Base-by-base conservation (phyloP, 2,329 filamentous ascomycete species). In the Elsinoe arachidis region DNA sequence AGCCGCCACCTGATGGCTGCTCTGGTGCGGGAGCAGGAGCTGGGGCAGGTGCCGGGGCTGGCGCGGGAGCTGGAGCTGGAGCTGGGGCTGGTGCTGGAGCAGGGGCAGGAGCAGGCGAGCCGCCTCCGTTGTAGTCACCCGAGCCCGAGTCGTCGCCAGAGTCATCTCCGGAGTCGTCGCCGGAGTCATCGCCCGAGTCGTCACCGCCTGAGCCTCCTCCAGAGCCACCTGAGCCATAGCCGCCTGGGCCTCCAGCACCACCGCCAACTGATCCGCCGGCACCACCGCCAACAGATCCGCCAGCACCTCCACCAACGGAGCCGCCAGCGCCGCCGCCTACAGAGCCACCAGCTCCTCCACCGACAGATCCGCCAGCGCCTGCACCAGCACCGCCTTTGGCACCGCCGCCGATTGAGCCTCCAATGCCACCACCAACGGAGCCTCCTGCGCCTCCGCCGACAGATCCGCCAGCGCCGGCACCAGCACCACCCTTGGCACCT, bases 1-100 rank as follows among this genome's bases (percentile, higher is more conserved):
- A 53, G 49, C 49, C 26, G 49, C 33, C 49, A 15, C 33, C 49
- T 35, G 49, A 53, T 38, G 49, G 49, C 35, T 33, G 19, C 26
- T 34, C 33, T 34, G 47, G 47, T 9, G 46, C 12, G 6, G 46
- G 30, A 15, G 46, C 26, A 19, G 46, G 46, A 33, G 46, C 15
- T 3, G 46, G 46, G n/a, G 46, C 26, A 15, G 49, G 49, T 15
- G 19, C 17, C 12, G 47, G 15, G 35, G 46, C 33, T n/a, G 49
- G 49, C n/a, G 49, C 11, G 5, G 49, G n/a, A 5, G 30, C 15
- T 5, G 41, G 41, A 17, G 41, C 41, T 7, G 41, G 41, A 23
- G 41, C 41, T 17, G 41, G 41, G n/a, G n/a, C n/a, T n/a, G n/a
- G n/a, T n/a, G n/a, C n/a, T n/a, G n/a, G n/a, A 5, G 41, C 21